These are phyloP conservation scores for Cladorrhinum samala DNA, from an alignment of 495 filamentous ascomycete species.

Conservation along the genomic window DNA sequence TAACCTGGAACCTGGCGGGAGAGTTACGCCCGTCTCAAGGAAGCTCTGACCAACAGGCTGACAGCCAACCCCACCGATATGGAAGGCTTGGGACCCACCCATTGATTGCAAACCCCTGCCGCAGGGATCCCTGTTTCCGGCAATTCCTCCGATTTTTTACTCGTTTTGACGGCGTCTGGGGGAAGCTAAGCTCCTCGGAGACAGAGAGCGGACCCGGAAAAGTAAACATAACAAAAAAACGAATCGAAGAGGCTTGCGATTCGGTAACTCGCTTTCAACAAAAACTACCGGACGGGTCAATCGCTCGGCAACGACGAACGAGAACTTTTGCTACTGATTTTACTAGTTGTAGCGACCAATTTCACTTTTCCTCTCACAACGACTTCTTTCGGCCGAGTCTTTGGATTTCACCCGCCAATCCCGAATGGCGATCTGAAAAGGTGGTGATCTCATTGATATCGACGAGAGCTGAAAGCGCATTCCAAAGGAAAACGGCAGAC, in stretches of 20 bases:
- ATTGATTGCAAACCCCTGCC: no score
- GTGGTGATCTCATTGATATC: slow-evolving; percentile 6
- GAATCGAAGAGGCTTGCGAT: not conserved
- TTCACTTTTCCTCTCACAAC: not conserved
- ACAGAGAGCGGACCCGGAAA: not conserved
- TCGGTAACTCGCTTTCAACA: not conserved
- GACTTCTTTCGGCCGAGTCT: no score
- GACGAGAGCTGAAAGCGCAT: not conserved
- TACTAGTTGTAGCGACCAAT: no score
- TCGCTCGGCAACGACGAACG: not conserved
- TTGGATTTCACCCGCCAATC: no score
- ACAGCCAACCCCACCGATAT: not conserved
- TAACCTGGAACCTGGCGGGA: not conserved
- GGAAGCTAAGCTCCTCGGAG: not conserved
- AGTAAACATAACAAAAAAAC: not conserved
- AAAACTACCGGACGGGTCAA: no score
- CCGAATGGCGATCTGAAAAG: slow-evolving; percentile 6
- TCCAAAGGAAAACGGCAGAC: not conserved
- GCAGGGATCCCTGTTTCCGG: not conserved
- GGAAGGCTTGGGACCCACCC: no score
- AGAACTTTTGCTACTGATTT: no score
- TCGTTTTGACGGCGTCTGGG: not conserved
- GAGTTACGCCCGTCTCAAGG: not conserved
- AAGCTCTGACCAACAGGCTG: slow-evolving; percentile 10
- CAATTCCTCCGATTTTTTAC: not conserved